phyloP scores from a whole-genome alignment of 371 early-diverging fungal genomes.

The Blakeslea trispora region DNA sequence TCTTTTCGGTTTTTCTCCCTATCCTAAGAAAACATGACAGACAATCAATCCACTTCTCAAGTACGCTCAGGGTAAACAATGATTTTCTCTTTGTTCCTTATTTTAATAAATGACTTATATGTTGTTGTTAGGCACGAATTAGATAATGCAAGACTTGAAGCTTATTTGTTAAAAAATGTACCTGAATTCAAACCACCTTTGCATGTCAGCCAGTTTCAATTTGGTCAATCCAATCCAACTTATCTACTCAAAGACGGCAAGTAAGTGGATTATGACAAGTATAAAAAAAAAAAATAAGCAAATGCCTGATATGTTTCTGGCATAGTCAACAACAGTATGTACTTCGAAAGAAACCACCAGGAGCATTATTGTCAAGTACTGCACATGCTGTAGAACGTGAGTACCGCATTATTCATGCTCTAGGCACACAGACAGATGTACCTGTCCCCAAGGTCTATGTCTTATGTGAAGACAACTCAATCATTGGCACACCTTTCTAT shows the following conservation, averaged over 20 bases:
- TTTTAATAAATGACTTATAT: neutral
- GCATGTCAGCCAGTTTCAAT: conserved; percentile 77
- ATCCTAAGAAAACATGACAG: conserved; percentile 8
- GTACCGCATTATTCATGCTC: conserved; percentile 77
- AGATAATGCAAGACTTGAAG: conserved; percentile 57
- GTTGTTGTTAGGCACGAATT: conserved; percentile 61
- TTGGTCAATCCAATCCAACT: conserved; percentile 93
- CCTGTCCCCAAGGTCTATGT: conserved; percentile 89
- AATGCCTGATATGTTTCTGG: too few species aligned
- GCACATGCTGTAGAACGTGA: conserved; percentile 94
- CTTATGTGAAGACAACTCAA: conserved; percentile 76
- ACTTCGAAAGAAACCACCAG: conserved; percentile 93
- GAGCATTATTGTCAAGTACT: conserved; percentile 78
- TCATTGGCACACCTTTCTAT: conserved; percentile 93
- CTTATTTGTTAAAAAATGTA: conserved; percentile 52
- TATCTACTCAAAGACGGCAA: conserved; percentile 72
- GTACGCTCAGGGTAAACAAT: conserved; percentile 38
- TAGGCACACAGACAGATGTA: conserved; percentile 72
- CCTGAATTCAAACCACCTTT: conserved; percentile 66
- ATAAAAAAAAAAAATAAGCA: neutral
- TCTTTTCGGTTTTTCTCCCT: conserved; percentile 7
- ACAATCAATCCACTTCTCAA: conserved; percentile 34
- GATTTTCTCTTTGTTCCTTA: neutral
- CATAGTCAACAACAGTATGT: conserved; percentile 72
- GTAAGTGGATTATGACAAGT: conserved; percentile 37